Conservation (phyloP, 192 early-diverging fungal species). For the Coemansia sp. region DNA sequence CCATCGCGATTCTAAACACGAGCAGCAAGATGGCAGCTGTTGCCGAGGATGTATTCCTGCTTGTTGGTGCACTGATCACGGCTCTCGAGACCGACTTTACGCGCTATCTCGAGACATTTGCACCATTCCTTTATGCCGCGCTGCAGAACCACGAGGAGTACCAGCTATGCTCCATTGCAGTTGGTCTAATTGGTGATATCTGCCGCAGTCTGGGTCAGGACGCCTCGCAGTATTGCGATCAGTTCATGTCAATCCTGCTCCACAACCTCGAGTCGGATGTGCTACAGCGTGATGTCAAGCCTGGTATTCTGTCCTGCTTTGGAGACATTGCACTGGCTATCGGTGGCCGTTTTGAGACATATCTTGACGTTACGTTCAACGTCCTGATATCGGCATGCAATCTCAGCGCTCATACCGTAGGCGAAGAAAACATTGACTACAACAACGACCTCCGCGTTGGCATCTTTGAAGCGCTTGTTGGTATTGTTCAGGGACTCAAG, state of each 20-base stretch:
- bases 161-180: conserved; percentile 88
- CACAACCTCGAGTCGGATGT: conserved; percentile 73
- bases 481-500: conserved; percentile 92
- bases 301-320: conserved; percentile 91
- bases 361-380: conserved; percentile 78
- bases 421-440: conserved; percentile 85
- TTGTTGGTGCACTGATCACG: conserved; percentile 76
- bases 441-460: conserved; percentile 80
- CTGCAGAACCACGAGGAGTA: conserved; percentile 90
- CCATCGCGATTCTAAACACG: conserved; percentile 73
- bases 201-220: conserved; percentile 78
- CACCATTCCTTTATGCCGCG: conserved; percentile 74
- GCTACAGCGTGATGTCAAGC: conserved; percentile 85
- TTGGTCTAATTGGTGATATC: conserved; percentile 97
- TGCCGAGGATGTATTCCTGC: conserved; percentile 89
- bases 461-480: conserved; percentile 93
- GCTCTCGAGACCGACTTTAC: conserved; percentile 84
- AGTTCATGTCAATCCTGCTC: conserved; percentile 82
- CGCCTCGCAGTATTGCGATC: conserved; percentile 72
- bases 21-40: conserved; percentile 78
- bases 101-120: conserved; percentile 86
- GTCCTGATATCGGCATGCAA: conserved; percentile 82
- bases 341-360: conserved; percentile 77
- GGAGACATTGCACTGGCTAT: conserved; percentile 98
- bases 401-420: conserved; percentile 59